These are phyloP conservation scores for Saccharomycopsis selenospora DNA, from an alignment of 805 yeast species.

Conservation along the genomic window DNA sequence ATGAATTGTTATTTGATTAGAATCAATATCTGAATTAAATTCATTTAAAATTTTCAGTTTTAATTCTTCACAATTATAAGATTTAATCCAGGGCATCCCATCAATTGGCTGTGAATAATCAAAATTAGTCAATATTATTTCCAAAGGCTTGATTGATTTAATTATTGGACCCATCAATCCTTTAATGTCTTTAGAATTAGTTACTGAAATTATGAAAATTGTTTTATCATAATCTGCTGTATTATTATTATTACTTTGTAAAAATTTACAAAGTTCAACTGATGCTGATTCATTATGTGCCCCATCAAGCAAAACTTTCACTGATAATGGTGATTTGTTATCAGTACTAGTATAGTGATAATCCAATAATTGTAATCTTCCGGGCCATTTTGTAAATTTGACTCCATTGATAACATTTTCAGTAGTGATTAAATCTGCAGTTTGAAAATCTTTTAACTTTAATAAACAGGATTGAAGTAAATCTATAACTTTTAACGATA, in stretches of 20 bases:
- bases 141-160: slow-evolving; percentile 34
- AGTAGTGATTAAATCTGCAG: slow-evolving; percentile 27
- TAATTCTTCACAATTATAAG: slow-evolving; percentile 36
- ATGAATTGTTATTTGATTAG: slow-evolving; percentile 26
- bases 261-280: slow-evolving; percentile 51
- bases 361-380: slow-evolving; percentile 57
- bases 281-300: slow-evolving; percentile 92
- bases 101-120: slow-evolving; percentile 46
- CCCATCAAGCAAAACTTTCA: slow-evolving; percentile 64
- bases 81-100: slow-evolving; percentile 89
- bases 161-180: slow-evolving; percentile 47
- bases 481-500: slow-evolving; percentile 55
- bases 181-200: slow-evolving; percentile 59
- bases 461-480: slow-evolving; percentile 25
- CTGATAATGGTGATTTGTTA: slow-evolving; percentile 18
- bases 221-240: slow-evolving; percentile 21
- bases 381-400: slow-evolving; percentile 66
- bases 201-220: slow-evolving; percentile 64
- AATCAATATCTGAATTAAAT: slow-evolving; percentile 8
- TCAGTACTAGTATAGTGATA: slow-evolving; percentile 26
- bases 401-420: slow-evolving; percentile 46
- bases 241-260: slow-evolving; percentile 28
- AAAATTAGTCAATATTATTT: slow-evolving; percentile 56
- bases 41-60: slow-evolving; percentile 19
- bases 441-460: slow-evolving; percentile 22